Conservation (phyloP, 75 land plant genomes). For the Isoetes taiwanensis region DNA sequence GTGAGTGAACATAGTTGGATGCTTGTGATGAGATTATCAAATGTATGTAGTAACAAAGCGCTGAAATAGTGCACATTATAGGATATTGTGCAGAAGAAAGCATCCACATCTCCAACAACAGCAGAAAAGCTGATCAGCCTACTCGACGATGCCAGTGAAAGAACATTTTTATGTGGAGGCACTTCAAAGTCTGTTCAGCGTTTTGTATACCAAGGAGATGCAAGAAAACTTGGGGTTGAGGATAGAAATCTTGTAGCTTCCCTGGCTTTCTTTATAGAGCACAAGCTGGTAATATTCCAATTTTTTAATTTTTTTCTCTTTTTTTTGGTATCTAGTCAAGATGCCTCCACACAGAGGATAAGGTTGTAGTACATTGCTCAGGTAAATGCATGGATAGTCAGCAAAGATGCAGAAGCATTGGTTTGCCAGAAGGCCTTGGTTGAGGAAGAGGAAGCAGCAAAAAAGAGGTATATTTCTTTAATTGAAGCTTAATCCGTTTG, state of each 20-base stretch:
- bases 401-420: constrained; percentile 80
- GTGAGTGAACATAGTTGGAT: constrained; percentile 23
- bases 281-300: constrained; percentile 42
- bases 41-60: background rate
- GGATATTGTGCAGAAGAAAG: constrained; percentile 57
- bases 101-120: constrained; percentile 35
- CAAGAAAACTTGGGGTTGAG: constrained; percentile 60
- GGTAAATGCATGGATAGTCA: constrained; percentile 83
- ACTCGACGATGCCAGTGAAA: constrained; percentile 86
- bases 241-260: constrained; percentile 64
- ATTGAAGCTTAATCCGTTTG: background rate
- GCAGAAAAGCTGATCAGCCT: constrained; percentile 51
- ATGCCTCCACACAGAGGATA: background rate
- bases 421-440: constrained; percentile 66
- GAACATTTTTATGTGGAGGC: constrained; percentile 69
- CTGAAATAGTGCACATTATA: no score
- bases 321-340: background rate
- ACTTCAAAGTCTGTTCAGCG: constrained; percentile 43
- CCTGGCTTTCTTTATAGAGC: constrained; percentile 57
- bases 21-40: background rate
- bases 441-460: constrained; percentile 92
- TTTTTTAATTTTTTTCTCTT: background rate
- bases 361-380: constrained; percentile 1
- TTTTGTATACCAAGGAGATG: constrained; percentile 70
- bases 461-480: constrained; percentile 39